Conservation (phyloP, 306 rosid genomes). For the Cicer bijugum region DNA sequence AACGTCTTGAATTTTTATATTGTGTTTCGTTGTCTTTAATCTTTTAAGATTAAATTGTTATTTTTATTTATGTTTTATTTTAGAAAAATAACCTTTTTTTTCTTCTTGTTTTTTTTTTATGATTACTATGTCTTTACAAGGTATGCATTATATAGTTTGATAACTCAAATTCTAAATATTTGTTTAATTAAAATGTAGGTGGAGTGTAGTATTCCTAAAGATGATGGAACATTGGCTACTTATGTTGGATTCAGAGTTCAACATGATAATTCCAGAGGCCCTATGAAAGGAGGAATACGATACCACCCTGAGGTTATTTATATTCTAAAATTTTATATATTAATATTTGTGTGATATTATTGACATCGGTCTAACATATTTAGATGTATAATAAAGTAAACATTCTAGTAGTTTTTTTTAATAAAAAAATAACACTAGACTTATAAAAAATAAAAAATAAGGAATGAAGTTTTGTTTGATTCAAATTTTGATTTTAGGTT, state of each 20-base stretch:
- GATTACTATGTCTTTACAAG: background rate
- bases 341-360: too few species aligned
- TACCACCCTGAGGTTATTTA: conserved; percentile 87
- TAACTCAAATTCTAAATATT: background rate
- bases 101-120: background rate
- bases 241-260: conserved; percentile 90
- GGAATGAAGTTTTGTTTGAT: too few species aligned
- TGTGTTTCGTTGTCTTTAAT: too few species aligned
- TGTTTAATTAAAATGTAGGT: conserved; percentile 59
- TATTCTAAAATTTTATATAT: background rate
- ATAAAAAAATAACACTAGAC: too few species aligned
- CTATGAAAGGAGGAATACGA: conserved; percentile 99
- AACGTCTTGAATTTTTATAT: too few species aligned
- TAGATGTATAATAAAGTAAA: too few species aligned
- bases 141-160: too few species aligned
- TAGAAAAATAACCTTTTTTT: background rate
- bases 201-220: conserved; percentile 93
- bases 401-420: too few species aligned
- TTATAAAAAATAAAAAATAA: too few species aligned
- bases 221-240: conserved; percentile 83
- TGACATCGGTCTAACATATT: too few species aligned
- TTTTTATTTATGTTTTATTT: background rate
- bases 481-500: too few species aligned
- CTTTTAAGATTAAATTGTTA: too few species aligned
- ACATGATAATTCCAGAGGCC: conserved; percentile 99